Percentiles rank a stretch among this genome's conserved stretches.
Evolutionary conservation across 129 eudicot genomes (phyloP).

Genomic region (Artemisia argyi): DNA sequence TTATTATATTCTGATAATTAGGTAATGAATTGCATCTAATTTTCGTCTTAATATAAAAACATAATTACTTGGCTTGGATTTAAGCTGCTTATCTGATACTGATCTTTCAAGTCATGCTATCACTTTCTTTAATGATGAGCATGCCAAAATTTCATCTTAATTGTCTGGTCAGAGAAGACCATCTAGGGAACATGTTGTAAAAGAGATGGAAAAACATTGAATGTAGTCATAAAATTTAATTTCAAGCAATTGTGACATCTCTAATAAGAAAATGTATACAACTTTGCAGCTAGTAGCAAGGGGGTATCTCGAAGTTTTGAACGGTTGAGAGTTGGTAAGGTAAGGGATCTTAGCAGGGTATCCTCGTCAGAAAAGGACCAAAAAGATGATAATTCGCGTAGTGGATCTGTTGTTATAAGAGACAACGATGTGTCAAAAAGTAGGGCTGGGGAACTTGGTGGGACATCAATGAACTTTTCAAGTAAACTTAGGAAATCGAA

Average conservation of each 20-base stretch:
- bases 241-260: neutral
- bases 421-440: conserved; percentile 3
- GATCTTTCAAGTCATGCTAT: neutral
- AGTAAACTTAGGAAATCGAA: conserved; percentile 44
- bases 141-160: neutral
- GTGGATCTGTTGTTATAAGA: conserved; percentile 8
- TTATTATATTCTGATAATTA: too few relatives aligned
- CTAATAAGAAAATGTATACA: neutral
- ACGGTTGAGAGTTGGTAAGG: conserved; percentile 68
- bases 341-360: conserved; percentile 52
- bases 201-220: too few relatives aligned
- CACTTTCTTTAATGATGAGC: neutral
- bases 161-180: neutral
- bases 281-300: conserved; percentile 34
- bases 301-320: conserved; percentile 51
- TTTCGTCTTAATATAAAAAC: neutral
- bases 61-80: too few relatives aligned
- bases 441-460: conserved; percentile 11
- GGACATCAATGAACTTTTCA: conserved; percentile 22
- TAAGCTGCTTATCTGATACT: neutral
- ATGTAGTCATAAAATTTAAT: neutral
- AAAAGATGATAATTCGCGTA: conserved; percentile 13
- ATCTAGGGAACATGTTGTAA: conserved; percentile 5
- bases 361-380: conserved; percentile 42
- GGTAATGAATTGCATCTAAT: too few relatives aligned